These are phyloP conservation scores for Lepiota subincarnata DNA, from an alignment of 768 basidiomycete species.

Conservation along the genomic window DNA sequence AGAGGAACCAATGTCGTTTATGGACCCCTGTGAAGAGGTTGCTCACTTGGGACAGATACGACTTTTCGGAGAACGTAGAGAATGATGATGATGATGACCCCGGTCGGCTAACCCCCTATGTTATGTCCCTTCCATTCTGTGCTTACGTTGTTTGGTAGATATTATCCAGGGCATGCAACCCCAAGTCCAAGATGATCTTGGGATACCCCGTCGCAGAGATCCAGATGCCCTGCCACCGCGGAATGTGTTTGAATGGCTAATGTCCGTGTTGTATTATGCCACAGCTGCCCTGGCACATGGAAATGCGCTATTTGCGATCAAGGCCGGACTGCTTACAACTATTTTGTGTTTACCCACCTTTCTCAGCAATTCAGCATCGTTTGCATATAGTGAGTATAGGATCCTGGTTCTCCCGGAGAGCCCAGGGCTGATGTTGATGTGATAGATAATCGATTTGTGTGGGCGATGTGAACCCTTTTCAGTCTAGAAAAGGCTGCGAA, in stretches of 20 bases:
- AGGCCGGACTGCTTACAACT: slow-evolving; percentile 62
- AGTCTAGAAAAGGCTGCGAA: background rate
- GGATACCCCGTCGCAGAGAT: slow-evolving; percentile 54
- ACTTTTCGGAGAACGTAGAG: slow-evolving; percentile 38
- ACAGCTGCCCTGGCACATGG: slow-evolving; percentile 44
- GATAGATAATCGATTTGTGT: slow-evolving; percentile 59
- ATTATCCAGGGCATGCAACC: slow-evolving; percentile 53
- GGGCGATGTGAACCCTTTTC: slow-evolving; percentile 56
- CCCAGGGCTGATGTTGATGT: slow-evolving; percentile 8
- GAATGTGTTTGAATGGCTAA: slow-evolving; percentile 50
- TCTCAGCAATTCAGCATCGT: slow-evolving; percentile 48
- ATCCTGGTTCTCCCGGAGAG: background rate
- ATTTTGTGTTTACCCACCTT: slow-evolving; percentile 58
- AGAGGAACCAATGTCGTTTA: slow-evolving; percentile 34
- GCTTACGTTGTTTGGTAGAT: slow-evolving; percentile 21
- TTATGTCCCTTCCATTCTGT: background rate
- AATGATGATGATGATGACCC: slow-evolving; percentile 70
- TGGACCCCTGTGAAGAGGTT: slow-evolving; percentile 55
- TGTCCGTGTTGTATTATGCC: slow-evolving; percentile 41
- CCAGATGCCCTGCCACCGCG: slow-evolving; percentile 72
- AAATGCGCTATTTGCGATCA: slow-evolving; percentile 65
- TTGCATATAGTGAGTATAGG: slow-evolving; percentile 50
- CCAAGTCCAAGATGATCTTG: slow-evolving; percentile 44
- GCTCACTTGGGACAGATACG: slow-evolving; percentile 41
- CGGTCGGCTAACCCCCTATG: slow-evolving; percentile 28